Conservation (phyloP, 1,284 basidiomycete genomes). For the Rhizoctonia solani region DNA sequence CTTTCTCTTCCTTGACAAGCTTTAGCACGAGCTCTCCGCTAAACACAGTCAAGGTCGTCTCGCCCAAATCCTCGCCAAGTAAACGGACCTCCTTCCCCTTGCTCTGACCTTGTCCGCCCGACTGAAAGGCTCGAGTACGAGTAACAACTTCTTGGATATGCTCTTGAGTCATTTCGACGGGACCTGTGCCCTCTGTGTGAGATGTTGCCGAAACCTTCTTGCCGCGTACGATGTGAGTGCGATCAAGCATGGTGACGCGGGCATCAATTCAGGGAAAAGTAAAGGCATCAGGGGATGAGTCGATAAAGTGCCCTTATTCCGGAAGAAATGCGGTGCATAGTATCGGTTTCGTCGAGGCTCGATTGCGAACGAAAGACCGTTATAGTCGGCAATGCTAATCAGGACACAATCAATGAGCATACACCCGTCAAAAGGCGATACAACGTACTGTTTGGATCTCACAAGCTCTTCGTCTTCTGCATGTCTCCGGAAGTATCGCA, state of each 20-base stretch:
- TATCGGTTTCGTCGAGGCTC: conserved; percentile 71
- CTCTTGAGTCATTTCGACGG: conserved; percentile 27
- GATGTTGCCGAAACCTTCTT: conserved; percentile 41
- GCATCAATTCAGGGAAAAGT: conserved; percentile 72
- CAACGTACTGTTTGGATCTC: conserved; percentile 14
- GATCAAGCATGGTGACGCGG: conserved; percentile 68
- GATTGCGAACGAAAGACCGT: conserved; percentile 72
- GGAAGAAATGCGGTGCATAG: conserved; percentile 70
- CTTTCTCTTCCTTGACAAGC: conserved; percentile 29
- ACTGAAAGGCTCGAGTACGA: conserved; percentile 23
- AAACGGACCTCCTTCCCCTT: conserved; percentile 4
- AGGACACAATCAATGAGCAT: conserved; percentile 1
- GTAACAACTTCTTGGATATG: conserved; percentile 28
- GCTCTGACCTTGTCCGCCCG: background rate
- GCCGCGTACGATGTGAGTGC: conserved; percentile 60
- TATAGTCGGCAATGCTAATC: conserved; percentile 71
- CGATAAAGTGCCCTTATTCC: conserved; percentile 54
- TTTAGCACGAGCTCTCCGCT: conserved; percentile 69
- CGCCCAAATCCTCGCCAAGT: conserved; percentile 38
- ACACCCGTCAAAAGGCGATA: background rate
- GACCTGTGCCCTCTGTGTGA: background rate
- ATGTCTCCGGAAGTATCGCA: conserved; percentile 49
- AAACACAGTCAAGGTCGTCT: conserved; percentile 69
- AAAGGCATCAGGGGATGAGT: conserved; percentile 65
- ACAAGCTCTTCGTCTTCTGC: conserved; percentile 49